Evolutionary conservation across 2,329 filamentous ascomycete genomes (phyloP), one percentile per base, ranked within the genome.

Genomic region (Scytalidium lignicola): DNA sequence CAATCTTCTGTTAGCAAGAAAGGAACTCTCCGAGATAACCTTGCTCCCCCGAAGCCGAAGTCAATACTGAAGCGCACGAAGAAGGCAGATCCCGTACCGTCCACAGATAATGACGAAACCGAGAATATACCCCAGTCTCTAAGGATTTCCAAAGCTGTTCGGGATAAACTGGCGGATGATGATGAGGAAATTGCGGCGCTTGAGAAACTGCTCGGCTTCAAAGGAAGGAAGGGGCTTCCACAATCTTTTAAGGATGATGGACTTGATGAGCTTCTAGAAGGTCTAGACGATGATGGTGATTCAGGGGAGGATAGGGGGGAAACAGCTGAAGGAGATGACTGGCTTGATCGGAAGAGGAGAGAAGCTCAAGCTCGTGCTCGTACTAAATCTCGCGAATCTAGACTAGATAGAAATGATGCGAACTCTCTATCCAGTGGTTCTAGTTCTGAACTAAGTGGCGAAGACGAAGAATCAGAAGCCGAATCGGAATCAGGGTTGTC

Each of bases 111-210:
- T n/a, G 32, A 37, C 48, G 22, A 28, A 32, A 6, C 23, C 10
- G 7, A 53, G 50, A 8, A 55, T 3, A 48, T 54, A 43, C 55
- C 56, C 9, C 52, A 57, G 17, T 55, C 55, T 37, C 32, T 44
- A n/a, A 52, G 47, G 12, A 41, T 63, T 10, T 54, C 63, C 13
- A 59, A 44, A 40, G 50, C 56, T 46, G 71, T 82, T n/a, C 80
- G 76, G 61, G 78, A 84, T 3, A 82, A 79, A 57, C 71, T 96
- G 3, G 83, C 80, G 1, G 75, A 88, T 53, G 92, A 99, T 51
- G 90, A 97, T 61, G 88, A 83, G 2, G 90, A 96, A 58, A 97
- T 99, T 58, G 85, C 86, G 18, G 83, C 83, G 2, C 72, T 96
- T 26, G 93, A 99, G 70, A 90, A 85, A 66, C 95, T 88, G 62